Base-by-base conservation (phyloP, 1,284 basidiomycete species). In the Pseudozyma sp. region DNA sequence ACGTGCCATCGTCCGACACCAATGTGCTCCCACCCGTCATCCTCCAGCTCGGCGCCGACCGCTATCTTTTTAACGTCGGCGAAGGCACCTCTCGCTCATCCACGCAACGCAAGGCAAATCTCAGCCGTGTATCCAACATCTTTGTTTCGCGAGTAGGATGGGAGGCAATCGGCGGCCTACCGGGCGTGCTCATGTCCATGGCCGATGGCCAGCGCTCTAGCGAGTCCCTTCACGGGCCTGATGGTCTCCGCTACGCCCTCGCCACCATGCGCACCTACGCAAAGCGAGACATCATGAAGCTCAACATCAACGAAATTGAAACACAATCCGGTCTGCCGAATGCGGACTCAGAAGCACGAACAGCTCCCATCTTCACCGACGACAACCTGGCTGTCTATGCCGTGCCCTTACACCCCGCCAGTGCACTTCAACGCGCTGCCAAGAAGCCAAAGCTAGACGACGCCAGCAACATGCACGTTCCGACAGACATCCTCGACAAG, bases 21-120 rank as follows among this genome's bases (percentile, higher is more conserved):
- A 89, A 91, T 14, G 92, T 94, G 84, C 91, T 92, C 1, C 91
- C 94, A 75, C 90, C 93, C 0, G 88, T 90, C 4, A 85, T 95
- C 31, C 85, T 92, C 65, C 85, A 89, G 6, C 93, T 94, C 80
- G 91, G 92, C 77, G 87, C 89, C 50, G 90, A 88, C 7, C 91
- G 92, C 78, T 95, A 94, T 77, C 87, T 94, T 53, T 93, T 96
- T 87, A 94, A 95, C 84, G 90, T 88, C 3, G 90, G 92, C 6
- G 94, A 96, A 83, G 92, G 91, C 58, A 90, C 91, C 0, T 90
- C 90, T 52, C 87, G 94, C 35, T 85, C 90, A 0, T 91, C 91
- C 77, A 85, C 90, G 7, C 91, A 94, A 85, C 90, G 89, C 72
- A 86, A 86, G 64, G 85, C 88, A 39, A 88, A 88, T 46, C 89